Percentiles rank a stretch among this genome's conserved stretches.
These are phyloP conservation scores for Pseudogymnoascus destructans DNA, from an alignment of 2,329 filamentous ascomycete genomes.

Conservation along the genomic window DNA sequence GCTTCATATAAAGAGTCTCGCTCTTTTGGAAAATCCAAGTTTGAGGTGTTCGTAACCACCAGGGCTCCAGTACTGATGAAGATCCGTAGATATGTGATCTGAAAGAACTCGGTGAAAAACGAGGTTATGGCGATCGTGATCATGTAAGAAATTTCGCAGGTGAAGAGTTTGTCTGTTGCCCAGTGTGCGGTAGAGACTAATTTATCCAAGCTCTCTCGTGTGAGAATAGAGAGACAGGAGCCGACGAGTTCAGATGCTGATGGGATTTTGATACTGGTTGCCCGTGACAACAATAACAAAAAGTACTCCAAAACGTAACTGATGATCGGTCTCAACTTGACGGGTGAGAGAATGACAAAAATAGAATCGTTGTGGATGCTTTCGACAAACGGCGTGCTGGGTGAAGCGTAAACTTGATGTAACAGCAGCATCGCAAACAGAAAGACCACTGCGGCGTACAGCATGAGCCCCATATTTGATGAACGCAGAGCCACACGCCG, in stretches of 20 bases:
- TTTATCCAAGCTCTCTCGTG: neutral
- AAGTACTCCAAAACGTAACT: no score
- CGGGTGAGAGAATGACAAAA: neutral
- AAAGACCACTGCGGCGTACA: neutral
- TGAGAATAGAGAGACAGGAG: neutral
- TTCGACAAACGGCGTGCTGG: neutral
- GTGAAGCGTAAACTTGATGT: neutral
- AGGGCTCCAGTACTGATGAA: neutral
- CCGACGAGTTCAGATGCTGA: neutral
- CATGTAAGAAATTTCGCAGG: neutral
- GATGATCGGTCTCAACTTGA: neutral
- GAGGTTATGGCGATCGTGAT: neutral
- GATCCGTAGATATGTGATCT: neutral
- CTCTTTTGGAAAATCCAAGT: neutral
- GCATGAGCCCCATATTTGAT: neutral
- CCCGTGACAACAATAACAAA: neutral
- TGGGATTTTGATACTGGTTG: neutral
- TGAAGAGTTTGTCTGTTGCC: neutral
- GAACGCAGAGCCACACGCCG: neutral
- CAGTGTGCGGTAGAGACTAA: neutral
- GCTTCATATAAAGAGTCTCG: neutral
- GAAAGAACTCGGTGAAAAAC: neutral
- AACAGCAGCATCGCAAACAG: neutral
- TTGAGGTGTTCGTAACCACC: neutral
- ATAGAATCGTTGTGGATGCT: neutral